phyloP scores from a whole-genome alignment of 2,329 filamentous ascomycete genomes.

The Alternaria novae-zelandiae region DNA sequence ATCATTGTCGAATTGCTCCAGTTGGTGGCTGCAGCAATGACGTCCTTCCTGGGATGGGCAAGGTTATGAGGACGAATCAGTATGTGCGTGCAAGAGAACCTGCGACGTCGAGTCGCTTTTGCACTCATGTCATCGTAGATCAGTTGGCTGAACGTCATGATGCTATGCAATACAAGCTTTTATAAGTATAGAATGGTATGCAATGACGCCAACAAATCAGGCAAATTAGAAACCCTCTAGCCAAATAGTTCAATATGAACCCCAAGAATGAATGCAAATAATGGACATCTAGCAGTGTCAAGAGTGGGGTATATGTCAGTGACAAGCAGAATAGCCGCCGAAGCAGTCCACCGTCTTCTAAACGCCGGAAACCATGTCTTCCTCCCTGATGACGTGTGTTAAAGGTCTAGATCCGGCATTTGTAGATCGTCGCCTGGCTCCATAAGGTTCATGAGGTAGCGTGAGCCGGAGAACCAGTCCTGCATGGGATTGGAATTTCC shows the following conservation, averaged over 20 bases:
- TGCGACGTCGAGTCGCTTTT: not conserved
- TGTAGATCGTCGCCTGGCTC: conserved; percentile 61
- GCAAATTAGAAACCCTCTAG: not conserved
- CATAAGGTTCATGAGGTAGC: conserved; percentile 68
- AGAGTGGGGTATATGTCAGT: not conserved
- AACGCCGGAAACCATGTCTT: not conserved
- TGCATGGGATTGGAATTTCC: conserved; percentile 56
- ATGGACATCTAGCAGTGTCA: not conserved
- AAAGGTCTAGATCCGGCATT: conserved; percentile 38
- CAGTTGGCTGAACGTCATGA: rapidly evolving
- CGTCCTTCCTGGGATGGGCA: not conserved
- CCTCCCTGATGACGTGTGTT: not conserved
- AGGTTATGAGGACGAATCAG: not conserved
- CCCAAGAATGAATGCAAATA: not conserved
- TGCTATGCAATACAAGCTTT: not conserved
- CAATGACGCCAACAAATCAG: not conserved
- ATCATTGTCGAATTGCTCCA: not conserved
- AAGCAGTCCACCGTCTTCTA: not conserved
- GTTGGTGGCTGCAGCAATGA: not conserved
- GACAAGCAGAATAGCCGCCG: not conserved
- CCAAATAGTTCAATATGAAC: not conserved
- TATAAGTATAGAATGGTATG: not conserved
- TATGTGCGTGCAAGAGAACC: not conserved
- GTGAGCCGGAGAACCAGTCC: conserved; percentile 71
- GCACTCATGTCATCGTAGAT: not conserved